Base-by-base conservation (phyloP, 495 filamentous ascomycete species). In the Xylaria acuta region DNA sequence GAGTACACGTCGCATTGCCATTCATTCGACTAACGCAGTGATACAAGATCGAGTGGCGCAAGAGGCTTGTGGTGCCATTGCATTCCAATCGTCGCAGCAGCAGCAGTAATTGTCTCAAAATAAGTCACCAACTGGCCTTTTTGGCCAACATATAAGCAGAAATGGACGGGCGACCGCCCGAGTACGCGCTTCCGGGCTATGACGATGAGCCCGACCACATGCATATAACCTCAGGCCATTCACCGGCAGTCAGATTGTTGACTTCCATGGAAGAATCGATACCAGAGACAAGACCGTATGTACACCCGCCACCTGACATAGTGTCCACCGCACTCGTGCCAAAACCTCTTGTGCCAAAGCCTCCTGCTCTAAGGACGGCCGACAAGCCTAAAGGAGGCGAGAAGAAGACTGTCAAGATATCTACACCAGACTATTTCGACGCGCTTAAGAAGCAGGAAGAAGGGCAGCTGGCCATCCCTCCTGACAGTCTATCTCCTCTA, bases 261-360 rank as follows among this genome's bases (percentile, higher is more conserved):
- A 89, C 85, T 38, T 86, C 83, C 16, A 81, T 86, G 76, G 86
- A 88, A 54, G 85, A 86, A 40, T 77, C 79, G 38, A 56, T 78
- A 40, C 74, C 75, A 65, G 80, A 79, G 20, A 51, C 70, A 20
- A 71, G 80, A 80, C 75, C 81, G 85, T 86, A 86, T 79, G 85
- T 86, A 69, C 68, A 72, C 64, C 79, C 76, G 60, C 64, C 73
- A 20, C 67, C 72, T 76, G 60, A 67, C 65, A 69, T 45, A 32
- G 18, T 47, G 34, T 71, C 74, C 38, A 67, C 69, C 67, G 38
- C 14, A 45, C 69, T 75, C 49, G 18, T 81, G 40, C 80, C 78
- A 51, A 72, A 75, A 63, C 79, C 82, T 58, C 74, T 76, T 51
- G 20, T 80, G 38, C 80, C 78, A 43, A 72, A 75, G 66, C 79